A percentile compares a stretch with the other conserved stretches of the same genome.
These are phyloP conservation scores for Curvularia sp. DNA, from an alignment of 2,329 filamentous ascomycete species.

Conservation along the genomic window DNA sequence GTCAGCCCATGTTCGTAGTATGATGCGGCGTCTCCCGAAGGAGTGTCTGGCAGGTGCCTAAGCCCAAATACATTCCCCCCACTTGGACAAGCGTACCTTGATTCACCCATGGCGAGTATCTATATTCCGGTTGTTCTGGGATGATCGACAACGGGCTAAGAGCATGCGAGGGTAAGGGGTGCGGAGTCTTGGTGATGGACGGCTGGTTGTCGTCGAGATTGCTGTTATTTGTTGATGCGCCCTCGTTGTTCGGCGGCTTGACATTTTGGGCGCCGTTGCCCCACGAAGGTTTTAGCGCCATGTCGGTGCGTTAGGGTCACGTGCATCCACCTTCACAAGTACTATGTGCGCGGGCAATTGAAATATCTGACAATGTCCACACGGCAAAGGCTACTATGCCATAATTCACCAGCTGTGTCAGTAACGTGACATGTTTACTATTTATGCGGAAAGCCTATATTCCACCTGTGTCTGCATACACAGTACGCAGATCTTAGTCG, in stretches of 20 bases:
- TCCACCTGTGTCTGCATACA: not conserved
- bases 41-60: constrained; percentile 6
- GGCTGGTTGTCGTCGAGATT: constrained; percentile 16
- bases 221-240: constrained; percentile 40
- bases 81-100: constrained; percentile 56
- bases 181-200: constrained; percentile 11
- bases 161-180: constrained; percentile 16
- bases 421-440: not conserved
- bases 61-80: constrained; percentile 8
- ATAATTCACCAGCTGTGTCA: not conserved
- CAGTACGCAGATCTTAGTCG: not conserved
- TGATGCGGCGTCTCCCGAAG: constrained; percentile 20
- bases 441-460: not conserved
- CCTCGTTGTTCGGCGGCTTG: constrained; percentile 22
- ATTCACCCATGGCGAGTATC: constrained; percentile 65
- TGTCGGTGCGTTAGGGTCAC: constrained; percentile 16
- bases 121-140: constrained; percentile 12
- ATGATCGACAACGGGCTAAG: constrained; percentile 12
- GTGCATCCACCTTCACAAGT: constrained; percentile 4
- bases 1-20: constrained; percentile 27
- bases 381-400: not conserved
- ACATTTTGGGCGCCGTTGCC: constrained; percentile 29
- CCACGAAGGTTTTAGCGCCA: constrained; percentile 25
- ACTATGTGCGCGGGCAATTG: not conserved
- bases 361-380: not conserved